Base-by-base conservation (phyloP, 1,139 yeast species). In the Protomyces macrosporus region DNA sequence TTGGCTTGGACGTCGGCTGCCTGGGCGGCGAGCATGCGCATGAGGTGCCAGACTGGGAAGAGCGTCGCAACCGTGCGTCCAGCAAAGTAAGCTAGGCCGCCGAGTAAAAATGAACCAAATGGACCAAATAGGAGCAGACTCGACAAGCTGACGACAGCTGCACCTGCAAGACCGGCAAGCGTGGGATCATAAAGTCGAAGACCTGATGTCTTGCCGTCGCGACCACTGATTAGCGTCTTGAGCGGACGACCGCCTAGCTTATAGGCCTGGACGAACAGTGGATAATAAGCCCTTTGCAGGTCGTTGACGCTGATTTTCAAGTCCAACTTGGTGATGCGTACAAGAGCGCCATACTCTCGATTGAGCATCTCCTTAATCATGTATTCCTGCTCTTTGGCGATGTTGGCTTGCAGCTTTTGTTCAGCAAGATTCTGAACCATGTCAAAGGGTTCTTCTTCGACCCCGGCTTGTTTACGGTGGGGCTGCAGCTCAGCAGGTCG, bases 1-100 rank as follows among this genome's bases (percentile, higher is more conserved):
- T 58, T 58, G 33, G 62, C 62, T 7, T 51, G 53, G 52, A 58
- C 52, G 33, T 58, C 62, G 2, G 62, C 62, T 30, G 62, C 62
- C 7, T 50, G 52, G 16, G 56, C 10, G 35, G 52, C 62, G 35
- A 51, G 50, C 62, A 55, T 39, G 36, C 62, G 53, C 56, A 52
- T 52, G 7, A 55, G 53, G 30, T 56, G 51, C 62, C 62, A 58
- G 33, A 51, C 42, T 32, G 62, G 62, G 3, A 58, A 39, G 56
- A 40, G 39, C 30, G 53, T 58, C 9, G 56, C 52, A 4, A 52
- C 36, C 16, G 62, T 58, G 16, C 56, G 40, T 5, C 52, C 62
- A n/a, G 45, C 55, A 9, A 58, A 7, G 45, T 52, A 58, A 3
- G 34, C 42, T 9, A 58, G 16, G 5, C 62, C 62, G 10, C 35